Percentiles rank a stretch among this genome's conserved stretches.
These are phyloP conservation scores for Echinochloa phyllopogon DNA, from an alignment of 176 grass and related monocot species.

Conservation along the genomic window DNA sequence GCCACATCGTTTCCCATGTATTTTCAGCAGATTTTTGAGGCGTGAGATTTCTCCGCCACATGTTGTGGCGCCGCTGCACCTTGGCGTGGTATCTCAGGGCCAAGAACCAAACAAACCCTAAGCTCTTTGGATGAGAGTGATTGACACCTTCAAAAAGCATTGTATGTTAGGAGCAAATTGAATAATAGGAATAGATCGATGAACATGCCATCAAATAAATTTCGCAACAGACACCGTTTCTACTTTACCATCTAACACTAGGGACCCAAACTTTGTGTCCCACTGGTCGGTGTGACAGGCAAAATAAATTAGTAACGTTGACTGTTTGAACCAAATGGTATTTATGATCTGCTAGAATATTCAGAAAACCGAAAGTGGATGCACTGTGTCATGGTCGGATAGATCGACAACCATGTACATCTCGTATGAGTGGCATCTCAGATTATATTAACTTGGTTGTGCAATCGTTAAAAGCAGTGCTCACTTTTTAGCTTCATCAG, in stretches of 20 bases:
- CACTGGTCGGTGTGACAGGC: neutral
- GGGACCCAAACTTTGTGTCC: neutral
- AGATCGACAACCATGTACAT: constrained; percentile 17
- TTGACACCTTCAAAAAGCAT: constrained; percentile 3
- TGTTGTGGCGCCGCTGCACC: too few relatives aligned
- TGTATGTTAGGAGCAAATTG: constrained; percentile 13
- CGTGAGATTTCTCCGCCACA: too few relatives aligned
- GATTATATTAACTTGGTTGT: neutral
- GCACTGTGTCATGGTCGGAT: constrained; percentile 33
- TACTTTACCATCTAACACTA: neutral
- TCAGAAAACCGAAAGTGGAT: constrained; percentile 41
- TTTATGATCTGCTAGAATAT: constrained; percentile 10
- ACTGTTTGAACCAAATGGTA: neutral
- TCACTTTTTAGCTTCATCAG: neutral
- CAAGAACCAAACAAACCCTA: too few relatives aligned
- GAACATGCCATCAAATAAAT: neutral
- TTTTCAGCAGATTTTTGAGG: too few relatives aligned
- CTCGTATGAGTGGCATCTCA: neutral
- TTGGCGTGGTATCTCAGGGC: too few relatives aligned
- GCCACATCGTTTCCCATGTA: too few relatives aligned
- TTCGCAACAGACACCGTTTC: neutral
- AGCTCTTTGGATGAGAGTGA: neutral
- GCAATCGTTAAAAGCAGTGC: neutral
- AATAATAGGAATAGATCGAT: constrained; percentile 19
- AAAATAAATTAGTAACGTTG: neutral